Percentiles rank a stretch among this genome's conserved stretches.
Conservation (phyloP, 2,329 filamentous ascomycete species). For the Paraconiothyrium brasiliense region DNA sequence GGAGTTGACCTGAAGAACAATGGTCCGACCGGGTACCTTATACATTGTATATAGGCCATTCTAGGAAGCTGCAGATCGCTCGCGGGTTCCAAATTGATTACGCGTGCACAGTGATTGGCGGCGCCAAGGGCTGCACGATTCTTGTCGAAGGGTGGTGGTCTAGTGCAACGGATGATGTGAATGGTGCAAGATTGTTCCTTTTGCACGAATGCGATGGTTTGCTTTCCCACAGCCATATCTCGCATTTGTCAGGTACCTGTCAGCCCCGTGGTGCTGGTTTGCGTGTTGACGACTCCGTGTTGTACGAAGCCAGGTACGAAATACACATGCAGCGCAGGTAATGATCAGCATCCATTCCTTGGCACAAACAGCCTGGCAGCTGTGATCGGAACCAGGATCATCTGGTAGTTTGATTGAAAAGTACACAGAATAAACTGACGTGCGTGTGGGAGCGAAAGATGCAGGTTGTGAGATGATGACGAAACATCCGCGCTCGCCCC, state of each 20-base stretch:
- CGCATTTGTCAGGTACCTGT: constrained; percentile 4
- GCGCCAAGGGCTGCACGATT: constrained; percentile 1
- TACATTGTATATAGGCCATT: constrained; percentile 3
- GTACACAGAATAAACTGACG: background rate
- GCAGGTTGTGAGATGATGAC: background rate
- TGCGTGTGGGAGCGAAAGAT: background rate
- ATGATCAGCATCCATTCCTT: background rate
- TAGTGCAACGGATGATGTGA: background rate
- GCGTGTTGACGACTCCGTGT: background rate
- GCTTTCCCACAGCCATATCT: background rate
- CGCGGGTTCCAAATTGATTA: constrained; percentile 15
- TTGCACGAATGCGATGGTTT: background rate
- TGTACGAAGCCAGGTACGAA: background rate
- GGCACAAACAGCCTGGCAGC: background rate
- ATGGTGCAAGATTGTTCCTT: constrained; percentile 10
- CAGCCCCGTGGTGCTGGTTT: background rate
- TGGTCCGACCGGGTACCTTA: background rate
- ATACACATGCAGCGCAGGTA: background rate
- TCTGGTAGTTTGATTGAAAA: background rate
- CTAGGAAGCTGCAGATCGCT: constrained; percentile 7
- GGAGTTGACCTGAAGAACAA: background rate
- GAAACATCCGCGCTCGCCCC: constrained; percentile 1
- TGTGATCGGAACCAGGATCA: background rate
- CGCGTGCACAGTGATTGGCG: constrained; percentile 15
- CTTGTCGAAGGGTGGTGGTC: background rate